Evolutionary conservation across 2,329 filamentous ascomycete species (phyloP), one percentile per base, ranked within the genome.

Genomic region (Westerdykella aurantiaca): DNA sequence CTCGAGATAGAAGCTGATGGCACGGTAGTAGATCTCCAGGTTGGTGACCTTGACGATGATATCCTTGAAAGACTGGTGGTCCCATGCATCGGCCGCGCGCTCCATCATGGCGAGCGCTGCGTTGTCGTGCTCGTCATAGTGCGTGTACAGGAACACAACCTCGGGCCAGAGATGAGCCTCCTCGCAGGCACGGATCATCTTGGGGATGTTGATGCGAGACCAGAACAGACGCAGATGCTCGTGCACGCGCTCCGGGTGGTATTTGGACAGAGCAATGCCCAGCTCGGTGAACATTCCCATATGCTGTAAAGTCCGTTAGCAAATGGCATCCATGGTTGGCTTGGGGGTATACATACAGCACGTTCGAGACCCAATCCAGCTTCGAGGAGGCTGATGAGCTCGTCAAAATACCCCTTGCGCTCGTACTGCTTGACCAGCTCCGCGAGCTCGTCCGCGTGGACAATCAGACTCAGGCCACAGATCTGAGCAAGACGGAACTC

Each of bases 61-160:
- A 66, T 98, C 94, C 78, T 98, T 98, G 83, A 98, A 98, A 39
- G 94, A 93, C 68, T 96, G 89, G 72, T 98, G 93, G 69, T 98
- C 94, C 93, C 93, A 98, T 1, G 93, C 90, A 75, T 97, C 94
- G 54, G 94, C 85, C 11, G 93, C 87, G 56, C 89, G 88, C 75
- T 98, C 93, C 81, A 98, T 98, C 75, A 98, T 95, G 14, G 93
- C 88, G 43, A 98, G 79, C 38, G 90, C 89, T 37, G 93, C 93
- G 63, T 98, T 97, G 71, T 98, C 94, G 70, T 86, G 96, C 67
- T 98, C 94, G 55, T 98, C 94, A 62, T 96, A 97, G 72, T 98
- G 93, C 67, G 88, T 88, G 76, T 97, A 97, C 57, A 95, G 80
- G 81, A 98, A 98, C 42, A 98, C 88, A 50, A 98, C 77, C 72